Conservation (phyloP, 371 early-diverging fungal species). For the Rhizopus arrhizus region DNA sequence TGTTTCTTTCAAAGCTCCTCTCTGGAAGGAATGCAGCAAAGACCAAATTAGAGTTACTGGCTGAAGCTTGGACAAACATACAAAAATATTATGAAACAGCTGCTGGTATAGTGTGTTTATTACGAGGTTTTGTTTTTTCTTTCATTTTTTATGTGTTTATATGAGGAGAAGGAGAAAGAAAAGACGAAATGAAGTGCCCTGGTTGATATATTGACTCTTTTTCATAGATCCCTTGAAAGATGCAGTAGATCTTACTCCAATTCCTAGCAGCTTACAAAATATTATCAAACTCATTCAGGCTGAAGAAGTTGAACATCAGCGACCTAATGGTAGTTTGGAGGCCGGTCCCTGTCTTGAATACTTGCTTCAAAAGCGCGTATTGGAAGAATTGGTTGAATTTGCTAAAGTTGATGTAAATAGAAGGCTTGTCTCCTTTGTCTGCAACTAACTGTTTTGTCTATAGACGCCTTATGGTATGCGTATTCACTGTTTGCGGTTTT, state of each 20-base stretch:
- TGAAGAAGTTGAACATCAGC: constrained; percentile 51
- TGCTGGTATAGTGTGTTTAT: constrained; percentile 31
- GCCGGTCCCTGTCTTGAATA: constrained; percentile 56
- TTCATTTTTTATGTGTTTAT: constrained; percentile 5
- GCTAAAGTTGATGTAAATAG: constrained; percentile 54
- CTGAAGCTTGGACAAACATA: constrained; percentile 53
- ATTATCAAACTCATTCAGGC: constrained; percentile 54
- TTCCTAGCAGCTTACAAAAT: constrained; percentile 47
- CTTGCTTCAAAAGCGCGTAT: constrained; percentile 46
- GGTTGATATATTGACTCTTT: not conserved
- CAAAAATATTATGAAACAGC: constrained; percentile 57
- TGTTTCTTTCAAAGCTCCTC: constrained; percentile 55
- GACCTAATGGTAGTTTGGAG: constrained; percentile 49
- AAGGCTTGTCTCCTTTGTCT: no score
- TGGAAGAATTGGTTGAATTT: constrained; percentile 54
- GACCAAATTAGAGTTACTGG: constrained; percentile 45
- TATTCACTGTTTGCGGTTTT: constrained; percentile 52
- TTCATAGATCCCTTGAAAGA: constrained; percentile 50
- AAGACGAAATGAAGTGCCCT: not conserved
- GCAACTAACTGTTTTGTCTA: not conserved
- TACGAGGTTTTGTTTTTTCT: constrained; percentile 3
- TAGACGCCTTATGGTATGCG: constrained; percentile 60
- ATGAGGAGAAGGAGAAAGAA: not conserved
- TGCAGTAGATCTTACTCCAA: constrained; percentile 56
- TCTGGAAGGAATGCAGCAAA: constrained; percentile 50